phyloP scores from a whole-genome alignment of 805 yeast genomes.

The Nematodospora valgi region DNA sequence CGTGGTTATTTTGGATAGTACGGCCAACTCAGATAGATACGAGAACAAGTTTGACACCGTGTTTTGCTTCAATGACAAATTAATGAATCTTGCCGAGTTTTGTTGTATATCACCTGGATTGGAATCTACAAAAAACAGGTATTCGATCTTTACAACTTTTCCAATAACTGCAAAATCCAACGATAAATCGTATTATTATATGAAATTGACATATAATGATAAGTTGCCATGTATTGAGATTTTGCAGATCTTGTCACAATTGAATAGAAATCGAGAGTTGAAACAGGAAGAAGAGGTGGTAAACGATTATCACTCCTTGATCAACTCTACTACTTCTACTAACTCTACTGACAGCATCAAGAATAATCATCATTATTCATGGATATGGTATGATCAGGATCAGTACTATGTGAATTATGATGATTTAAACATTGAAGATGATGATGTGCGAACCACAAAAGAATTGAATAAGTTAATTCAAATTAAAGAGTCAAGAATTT shows the following conservation, averaged over 20 bases:
- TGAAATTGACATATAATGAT: constrained; percentile 19
- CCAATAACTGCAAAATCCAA: constrained; percentile 17
- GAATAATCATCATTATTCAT: constrained; percentile 15
- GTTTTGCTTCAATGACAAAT: constrained; percentile 15
- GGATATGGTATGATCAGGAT: constrained; percentile 34
- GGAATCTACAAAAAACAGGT: constrained; percentile 23
- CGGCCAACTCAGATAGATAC: constrained; percentile 4
- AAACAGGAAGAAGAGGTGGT: neutral
- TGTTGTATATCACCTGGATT: constrained; percentile 23
- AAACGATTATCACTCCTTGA: neutral
- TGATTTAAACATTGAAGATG: constrained; percentile 14
- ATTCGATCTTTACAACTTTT: constrained; percentile 16
- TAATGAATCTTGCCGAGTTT: constrained; percentile 19
- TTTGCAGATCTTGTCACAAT: constrained; percentile 13
- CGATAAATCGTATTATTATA: constrained; percentile 18
- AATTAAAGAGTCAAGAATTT: constrained; percentile 1
- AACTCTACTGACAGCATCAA: neutral
- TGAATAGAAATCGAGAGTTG: constrained; percentile 8
- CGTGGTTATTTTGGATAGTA: constrained; percentile 15
- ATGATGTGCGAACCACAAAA: constrained; percentile 15
- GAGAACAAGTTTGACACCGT: constrained; percentile 7
- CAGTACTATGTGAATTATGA: constrained; percentile 17
- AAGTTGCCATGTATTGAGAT: constrained; percentile 17
- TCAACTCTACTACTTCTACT: neutral
- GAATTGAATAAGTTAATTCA: constrained; percentile 7